Conservation (phyloP, 306 rosid species). For the Carpinus fangiana region DNA sequence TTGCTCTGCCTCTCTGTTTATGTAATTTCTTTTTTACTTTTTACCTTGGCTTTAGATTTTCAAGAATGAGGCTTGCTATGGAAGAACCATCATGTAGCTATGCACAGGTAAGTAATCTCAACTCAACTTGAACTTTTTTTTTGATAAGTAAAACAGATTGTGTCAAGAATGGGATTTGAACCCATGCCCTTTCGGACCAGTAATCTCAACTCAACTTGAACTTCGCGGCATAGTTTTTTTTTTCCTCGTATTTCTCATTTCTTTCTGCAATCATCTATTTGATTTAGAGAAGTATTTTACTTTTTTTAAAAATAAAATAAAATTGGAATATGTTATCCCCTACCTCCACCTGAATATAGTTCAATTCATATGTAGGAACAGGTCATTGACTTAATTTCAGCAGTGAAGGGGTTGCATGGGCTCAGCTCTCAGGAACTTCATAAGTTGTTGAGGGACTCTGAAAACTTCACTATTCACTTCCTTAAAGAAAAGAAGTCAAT, state of each 20-base stretch:
- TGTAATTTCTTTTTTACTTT: constrained; percentile 22
- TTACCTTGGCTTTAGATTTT: constrained; percentile 31
- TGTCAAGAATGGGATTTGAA: no score
- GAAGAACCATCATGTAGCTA: constrained; percentile 59
- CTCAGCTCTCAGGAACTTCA: constrained; percentile 60
- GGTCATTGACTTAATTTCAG: constrained; percentile 58
- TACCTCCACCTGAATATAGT: constrained; percentile 10
- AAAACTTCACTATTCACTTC: constrained; percentile 60
- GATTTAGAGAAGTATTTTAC: not conserved
- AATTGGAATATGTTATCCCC: not conserved
- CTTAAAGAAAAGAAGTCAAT: constrained; percentile 44
- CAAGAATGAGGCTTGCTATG: constrained; percentile 57
- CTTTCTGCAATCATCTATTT: not conserved
- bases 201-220: constrained; percentile 17
- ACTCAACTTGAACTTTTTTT: constrained; percentile 20
- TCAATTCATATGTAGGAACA: constrained; percentile 45
- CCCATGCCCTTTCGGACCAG: no score
- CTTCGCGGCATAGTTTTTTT: constrained; percentile 19
- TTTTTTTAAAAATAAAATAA: not conserved
- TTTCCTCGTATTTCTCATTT: not conserved
- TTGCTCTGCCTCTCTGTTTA: not conserved
- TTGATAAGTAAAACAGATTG: no score
- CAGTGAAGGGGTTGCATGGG: constrained; percentile 73
- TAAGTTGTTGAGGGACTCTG: constrained; percentile 72
- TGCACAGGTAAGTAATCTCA: constrained; percentile 55